These are phyloP conservation scores for Pouteria campechiana DNA, from an alignment of 179 eudicot genomes.

Conservation along the genomic window DNA sequence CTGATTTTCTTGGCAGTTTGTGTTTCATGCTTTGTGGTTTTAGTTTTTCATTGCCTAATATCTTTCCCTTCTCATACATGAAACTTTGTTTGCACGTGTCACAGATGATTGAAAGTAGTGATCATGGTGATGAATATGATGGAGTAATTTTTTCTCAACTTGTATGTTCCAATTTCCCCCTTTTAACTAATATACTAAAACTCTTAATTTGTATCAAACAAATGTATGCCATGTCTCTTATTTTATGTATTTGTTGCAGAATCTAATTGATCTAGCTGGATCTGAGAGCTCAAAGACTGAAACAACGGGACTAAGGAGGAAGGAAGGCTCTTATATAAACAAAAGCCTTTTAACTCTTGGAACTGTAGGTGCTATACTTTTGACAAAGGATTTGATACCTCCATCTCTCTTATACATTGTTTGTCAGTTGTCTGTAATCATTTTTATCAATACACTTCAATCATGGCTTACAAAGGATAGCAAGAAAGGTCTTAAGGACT, in stretches of 20 bases:
- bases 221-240: too few species aligned
- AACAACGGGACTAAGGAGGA: constrained; percentile 88
- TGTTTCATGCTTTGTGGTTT: not conserved
- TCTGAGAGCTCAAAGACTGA: constrained; percentile 98
- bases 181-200: not conserved
- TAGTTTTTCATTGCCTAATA: not conserved
- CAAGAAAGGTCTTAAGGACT: too few species aligned
- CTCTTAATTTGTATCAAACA: not conserved
- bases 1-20: not conserved
- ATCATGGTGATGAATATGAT: constrained; percentile 92
- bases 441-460: too few species aligned
- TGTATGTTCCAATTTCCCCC: constrained; percentile 24
- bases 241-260: constrained; percentile 22
- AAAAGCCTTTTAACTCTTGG: constrained; percentile 96
- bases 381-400: too few species aligned
- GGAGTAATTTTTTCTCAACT: constrained; percentile 96
- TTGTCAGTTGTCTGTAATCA: too few species aligned
- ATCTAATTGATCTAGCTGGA: constrained; percentile 92
- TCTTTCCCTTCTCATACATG: not conserved
- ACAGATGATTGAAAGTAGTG: constrained; percentile 97
- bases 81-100: constrained; percentile 3
- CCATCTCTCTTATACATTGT: too few species aligned
- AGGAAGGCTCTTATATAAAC: constrained; percentile 94
- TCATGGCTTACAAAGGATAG: too few species aligned
- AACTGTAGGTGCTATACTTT: constrained; percentile 72